Evolutionary conservation across 1,284 basidiomycete genomes (phyloP).

Genomic region (Porodaedalea pini): DNA sequence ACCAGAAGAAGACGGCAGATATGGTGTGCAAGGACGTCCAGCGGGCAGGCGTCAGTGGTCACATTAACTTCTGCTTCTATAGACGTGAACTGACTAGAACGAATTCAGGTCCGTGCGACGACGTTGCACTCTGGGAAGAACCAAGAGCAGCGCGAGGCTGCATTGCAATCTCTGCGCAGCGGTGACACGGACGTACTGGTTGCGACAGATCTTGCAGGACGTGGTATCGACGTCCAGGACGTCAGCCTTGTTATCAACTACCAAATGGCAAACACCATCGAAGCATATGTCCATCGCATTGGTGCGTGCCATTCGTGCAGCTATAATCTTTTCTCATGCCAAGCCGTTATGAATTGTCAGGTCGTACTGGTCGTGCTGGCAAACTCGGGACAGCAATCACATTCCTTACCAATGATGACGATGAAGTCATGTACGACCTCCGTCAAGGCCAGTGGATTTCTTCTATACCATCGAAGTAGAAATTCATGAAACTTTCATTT

Average conservation of each 20-base stretch:
- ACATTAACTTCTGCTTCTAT: conserved; percentile 18
- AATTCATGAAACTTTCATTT: not conserved
- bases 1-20: conserved; percentile 98
- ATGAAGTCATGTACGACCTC: conserved; percentile 93
- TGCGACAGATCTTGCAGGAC: conserved; percentile 95
- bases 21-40: conserved; percentile 91
- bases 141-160: conserved; percentile 93
- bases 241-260: conserved; percentile 96
- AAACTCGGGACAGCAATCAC: conserved; percentile 92
- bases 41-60: conserved; percentile 66
- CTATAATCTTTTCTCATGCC: conserved; percentile 3
- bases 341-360: conserved; percentile 34
- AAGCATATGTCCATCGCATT: conserved; percentile 96
- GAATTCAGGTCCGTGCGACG: conserved; percentile 72
- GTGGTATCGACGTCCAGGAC: conserved; percentile 98
- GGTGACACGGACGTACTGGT: conserved; percentile 87
- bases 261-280: conserved; percentile 95
- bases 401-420: conserved; percentile 93
- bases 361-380: conserved; percentile 95
- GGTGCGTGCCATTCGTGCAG: conserved; percentile 46
- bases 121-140: conserved; percentile 97
- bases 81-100: conserved; percentile 14
- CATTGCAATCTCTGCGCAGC: conserved; percentile 80
- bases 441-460: conserved; percentile 62
- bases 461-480: not conserved